Conservation (phyloP, 768 basidiomycete species). For the Strobilomyces dryophilus region DNA sequence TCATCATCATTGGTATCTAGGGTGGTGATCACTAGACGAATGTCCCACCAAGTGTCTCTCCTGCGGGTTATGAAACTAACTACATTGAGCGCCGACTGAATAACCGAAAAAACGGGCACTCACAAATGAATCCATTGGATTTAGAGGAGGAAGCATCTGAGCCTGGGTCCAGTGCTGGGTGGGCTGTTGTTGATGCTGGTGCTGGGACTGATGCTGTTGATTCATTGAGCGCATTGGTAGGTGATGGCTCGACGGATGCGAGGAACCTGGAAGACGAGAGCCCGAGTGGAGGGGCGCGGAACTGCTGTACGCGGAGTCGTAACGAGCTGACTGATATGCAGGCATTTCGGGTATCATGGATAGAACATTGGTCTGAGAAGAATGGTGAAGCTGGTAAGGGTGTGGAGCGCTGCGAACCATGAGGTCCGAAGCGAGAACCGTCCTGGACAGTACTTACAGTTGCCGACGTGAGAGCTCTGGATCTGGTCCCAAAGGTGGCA, state of each 20-base stretch:
- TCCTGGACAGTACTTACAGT: conserved; percentile 35
- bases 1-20: conserved; percentile 49
- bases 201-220: conserved; percentile 37
- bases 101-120: conserved; percentile 25
- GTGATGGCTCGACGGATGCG: conserved; percentile 27
- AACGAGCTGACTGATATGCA: conserved; percentile 48
- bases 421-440: conserved; percentile 7
- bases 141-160: conserved; percentile 40
- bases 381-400: conserved; percentile 41
- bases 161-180: conserved; percentile 51
- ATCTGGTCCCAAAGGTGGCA: conserved; percentile 41
- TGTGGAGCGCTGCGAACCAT: conserved; percentile 36
- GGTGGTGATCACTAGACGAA: conserved; percentile 43
- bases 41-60: conserved; percentile 48
- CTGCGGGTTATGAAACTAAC: conserved; percentile 33
- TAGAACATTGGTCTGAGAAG: conserved; percentile 41
- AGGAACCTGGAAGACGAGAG: conserved; percentile 37
- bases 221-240: conserved; percentile 49
- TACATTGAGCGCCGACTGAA: conserved; percentile 10
- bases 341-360: conserved; percentile 59
- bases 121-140: conserved; percentile 65
- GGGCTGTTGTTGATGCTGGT: conserved; percentile 9
- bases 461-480: conserved; percentile 43
- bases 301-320: conserved; percentile 47
- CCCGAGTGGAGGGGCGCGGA: conserved; percentile 28